Evolutionary conservation across 2,329 filamentous ascomycete genomes (phyloP).

Genomic region (Ophiosphaerella herpotricha): DNA sequence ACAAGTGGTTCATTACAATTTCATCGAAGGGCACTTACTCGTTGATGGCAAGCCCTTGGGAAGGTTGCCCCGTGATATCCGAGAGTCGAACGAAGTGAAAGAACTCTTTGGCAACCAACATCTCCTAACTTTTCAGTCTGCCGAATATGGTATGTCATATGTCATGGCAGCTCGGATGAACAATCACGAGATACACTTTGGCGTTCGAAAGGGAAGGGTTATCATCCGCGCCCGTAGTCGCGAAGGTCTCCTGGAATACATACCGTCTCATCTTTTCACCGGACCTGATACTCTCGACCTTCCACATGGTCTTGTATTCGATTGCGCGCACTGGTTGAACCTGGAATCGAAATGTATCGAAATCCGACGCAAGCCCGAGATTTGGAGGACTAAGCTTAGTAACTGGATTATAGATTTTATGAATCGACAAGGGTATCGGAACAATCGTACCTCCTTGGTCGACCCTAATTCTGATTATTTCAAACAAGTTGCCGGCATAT

Average conservation of each 20-base stretch:
- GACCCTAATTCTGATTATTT: conserved; percentile 55
- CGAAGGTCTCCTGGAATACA: conserved; percentile 39
- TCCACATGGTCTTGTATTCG: conserved; percentile 55
- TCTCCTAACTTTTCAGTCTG: conserved; percentile 59
- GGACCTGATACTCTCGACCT: conserved; percentile 49
- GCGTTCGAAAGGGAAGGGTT: conserved; percentile 48
- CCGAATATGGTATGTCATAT: conserved; percentile 58
- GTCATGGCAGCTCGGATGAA: conserved; percentile 42
- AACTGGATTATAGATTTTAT: conserved; percentile 48
- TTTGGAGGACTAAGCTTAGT: conserved; percentile 44
- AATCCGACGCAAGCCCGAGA: conserved; percentile 51
- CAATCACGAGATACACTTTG: conserved; percentile 60
- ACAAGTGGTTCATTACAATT: conserved; percentile 50
- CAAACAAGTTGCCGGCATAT: conserved; percentile 49
- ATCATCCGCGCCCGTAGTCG: conserved; percentile 51
- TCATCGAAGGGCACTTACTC: conserved; percentile 55
- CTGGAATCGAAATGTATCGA: conserved; percentile 54
- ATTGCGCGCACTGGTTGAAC: conserved; percentile 66
- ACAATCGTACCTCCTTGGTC: conserved; percentile 47
- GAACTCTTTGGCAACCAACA: conserved; percentile 60
- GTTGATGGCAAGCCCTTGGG: conserved; percentile 56
- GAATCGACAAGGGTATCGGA: conserved; percentile 24
- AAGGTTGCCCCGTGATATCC: conserved; percentile 59
- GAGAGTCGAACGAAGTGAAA: conserved; percentile 49
- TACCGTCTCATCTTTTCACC: conserved; percentile 37